Base-by-base conservation (phyloP, 768 basidiomycete species). In the Leccinellum albellum region DNA sequence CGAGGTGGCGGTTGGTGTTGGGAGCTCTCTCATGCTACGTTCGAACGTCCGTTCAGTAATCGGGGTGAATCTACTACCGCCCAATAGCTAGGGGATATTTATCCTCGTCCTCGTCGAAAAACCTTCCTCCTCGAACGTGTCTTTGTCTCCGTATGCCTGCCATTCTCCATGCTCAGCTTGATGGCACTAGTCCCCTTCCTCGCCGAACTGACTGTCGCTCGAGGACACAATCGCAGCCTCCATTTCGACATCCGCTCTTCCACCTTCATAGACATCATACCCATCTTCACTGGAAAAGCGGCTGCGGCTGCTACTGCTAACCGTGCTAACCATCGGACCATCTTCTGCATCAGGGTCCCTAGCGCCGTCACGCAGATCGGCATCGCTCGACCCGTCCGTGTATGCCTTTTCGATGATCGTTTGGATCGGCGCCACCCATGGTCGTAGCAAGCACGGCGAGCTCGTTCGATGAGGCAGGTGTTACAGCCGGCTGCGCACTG, bases 1-100 rank as follows among this genome's bases (percentile, higher is more conserved):
- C 82, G 76, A 56, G 70, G 78, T 62, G 78, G 81, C 33, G 79
- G 68, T 63, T 61, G 75, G 58, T 57, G 72, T 65, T 47, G 73
- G 72, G 40, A 73, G 63, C 23, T 69, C 70, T 56, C 83, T 77
- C 15, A 83, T 88, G 63, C 84, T 88, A 68, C 78, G 95, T 72
- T 98, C 97, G 65, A 83, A 83, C 10, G 97, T 98, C 42, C 95
- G 81, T 72, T 99, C 97, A 13, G 92, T 92, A 71, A 98, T 98
- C 3, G 97, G 96, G 9, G 96, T 98, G 67, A 91, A 89, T 26
- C n/a, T n/a, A n/a, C 90, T 82, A 17, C 89, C 86, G 15, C 87
- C 88, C 51, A 87, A 76, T 28, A 88, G 87, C 15, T 70, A 70
- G 33, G n/a, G 63, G 66, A 50, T 72, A 67, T 37, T 65, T 67